phyloP scores from a whole-genome alignment of 345 rosid species.

The Boechera retrofracta region DNA sequence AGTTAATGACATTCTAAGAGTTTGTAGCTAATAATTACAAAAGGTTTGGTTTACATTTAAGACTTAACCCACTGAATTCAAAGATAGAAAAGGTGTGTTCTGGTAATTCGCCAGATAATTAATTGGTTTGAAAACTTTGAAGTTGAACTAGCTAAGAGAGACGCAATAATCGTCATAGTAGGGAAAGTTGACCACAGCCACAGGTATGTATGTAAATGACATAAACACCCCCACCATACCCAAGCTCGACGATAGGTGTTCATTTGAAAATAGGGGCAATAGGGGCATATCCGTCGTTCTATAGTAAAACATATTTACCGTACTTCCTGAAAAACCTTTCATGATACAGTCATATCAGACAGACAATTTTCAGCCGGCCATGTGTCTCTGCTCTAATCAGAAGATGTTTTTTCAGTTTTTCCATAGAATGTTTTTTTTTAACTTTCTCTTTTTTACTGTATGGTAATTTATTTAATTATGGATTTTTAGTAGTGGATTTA shows the following conservation, averaged over 20 bases:
- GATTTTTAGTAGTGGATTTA: background rate
- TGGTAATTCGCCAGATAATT: slow-evolving; percentile 27
- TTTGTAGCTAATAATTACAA: slow-evolving; percentile 8
- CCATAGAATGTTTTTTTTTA: slow-evolving; percentile 45
- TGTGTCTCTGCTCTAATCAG: slow-evolving; percentile 44
- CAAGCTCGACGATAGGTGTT: background rate
- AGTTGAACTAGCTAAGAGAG: slow-evolving; percentile 24
- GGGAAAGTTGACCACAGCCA: slow-evolving; percentile 19
- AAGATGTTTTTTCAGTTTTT: slow-evolving; percentile 42
- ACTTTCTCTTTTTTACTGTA: background rate
- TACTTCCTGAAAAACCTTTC: slow-evolving; percentile 44
- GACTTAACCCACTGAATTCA: slow-evolving; percentile 14
- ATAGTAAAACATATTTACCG: slow-evolving; percentile 40
- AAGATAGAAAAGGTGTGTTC: slow-evolving; percentile 6
- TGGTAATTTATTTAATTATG: slow-evolving; percentile 23
- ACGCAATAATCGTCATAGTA: slow-evolving; percentile 27
- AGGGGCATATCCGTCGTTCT: slow-evolving; percentile 17
- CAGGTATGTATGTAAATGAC: slow-evolving; percentile 17
- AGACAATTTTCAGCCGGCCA: slow-evolving; percentile 35
- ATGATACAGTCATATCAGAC: slow-evolving; percentile 40
- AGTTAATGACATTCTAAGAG: slow-evolving; percentile 10
- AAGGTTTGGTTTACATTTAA: slow-evolving; percentile 24
- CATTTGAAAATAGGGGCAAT: background rate
- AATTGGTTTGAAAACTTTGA: slow-evolving; percentile 31
- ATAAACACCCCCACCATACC: slow-evolving; percentile 9